These are phyloP conservation scores for Fusarium dlaminii DNA, from an alignment of 2,329 filamentous ascomycete species.

Conservation along the genomic window DNA sequence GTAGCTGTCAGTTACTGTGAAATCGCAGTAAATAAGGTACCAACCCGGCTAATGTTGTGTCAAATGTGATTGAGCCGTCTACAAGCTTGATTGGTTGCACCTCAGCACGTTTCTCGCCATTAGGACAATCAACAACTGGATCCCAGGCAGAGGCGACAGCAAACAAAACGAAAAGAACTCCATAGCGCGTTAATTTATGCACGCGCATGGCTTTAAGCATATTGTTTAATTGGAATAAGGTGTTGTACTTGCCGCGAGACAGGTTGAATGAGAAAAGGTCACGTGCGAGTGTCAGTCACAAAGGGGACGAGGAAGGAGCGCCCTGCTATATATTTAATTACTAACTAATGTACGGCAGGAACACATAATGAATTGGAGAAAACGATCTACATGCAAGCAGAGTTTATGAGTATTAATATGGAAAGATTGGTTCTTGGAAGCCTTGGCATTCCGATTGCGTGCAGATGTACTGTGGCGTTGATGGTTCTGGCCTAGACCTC, in stretches of 20 bases:
- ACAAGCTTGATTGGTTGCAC: constrained; percentile 3
- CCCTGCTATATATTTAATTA: not conserved
- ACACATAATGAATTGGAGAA: accelerated
- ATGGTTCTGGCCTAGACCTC: not conserved
- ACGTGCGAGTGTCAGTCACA: not conserved
- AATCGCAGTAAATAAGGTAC: accelerated
- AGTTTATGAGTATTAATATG: not conserved
- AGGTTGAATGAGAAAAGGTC: not conserved
- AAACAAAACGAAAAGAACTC: not conserved
- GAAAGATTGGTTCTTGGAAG: not conserved
- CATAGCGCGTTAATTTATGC: not conserved
- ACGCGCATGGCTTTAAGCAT: not conserved
- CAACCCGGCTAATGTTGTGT: constrained; percentile 6
- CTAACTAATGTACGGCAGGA: not conserved
- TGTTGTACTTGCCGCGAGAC: not conserved
- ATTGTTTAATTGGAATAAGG: not conserved
- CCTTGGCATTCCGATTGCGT: not conserved
- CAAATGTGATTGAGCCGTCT: constrained; percentile 5
- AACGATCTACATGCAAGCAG: not conserved
- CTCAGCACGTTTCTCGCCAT: not conserved
- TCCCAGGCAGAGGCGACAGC: not conserved
- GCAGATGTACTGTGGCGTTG: not conserved
- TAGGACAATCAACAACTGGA: not conserved
- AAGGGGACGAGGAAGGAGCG: not conserved
- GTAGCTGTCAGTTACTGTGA: not conserved